phyloP scores from a whole-genome alignment of 1,284 basidiomycete genomes.

The Cerioporus squamosus region DNA sequence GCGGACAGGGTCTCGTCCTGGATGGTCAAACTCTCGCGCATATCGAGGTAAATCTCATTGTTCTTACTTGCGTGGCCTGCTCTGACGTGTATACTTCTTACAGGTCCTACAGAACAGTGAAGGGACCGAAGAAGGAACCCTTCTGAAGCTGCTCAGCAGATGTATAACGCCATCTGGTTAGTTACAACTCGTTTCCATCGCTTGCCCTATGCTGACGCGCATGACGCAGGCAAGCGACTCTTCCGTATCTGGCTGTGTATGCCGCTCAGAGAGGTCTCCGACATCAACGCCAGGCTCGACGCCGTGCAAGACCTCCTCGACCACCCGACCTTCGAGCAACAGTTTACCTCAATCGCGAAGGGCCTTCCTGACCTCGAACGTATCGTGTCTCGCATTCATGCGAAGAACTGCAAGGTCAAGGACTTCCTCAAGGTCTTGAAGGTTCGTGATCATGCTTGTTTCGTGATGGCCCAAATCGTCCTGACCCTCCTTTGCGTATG shows the following conservation, averaged over 20 bases:
- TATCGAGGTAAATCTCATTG: conserved; percentile 67
- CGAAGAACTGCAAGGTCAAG: conserved; percentile 83
- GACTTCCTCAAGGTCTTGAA: conserved; percentile 86
- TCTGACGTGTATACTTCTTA: background rate
- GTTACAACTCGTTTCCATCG: conserved; percentile 24
- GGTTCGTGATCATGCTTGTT: conserved; percentile 46
- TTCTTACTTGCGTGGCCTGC: background rate
- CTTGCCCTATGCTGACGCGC: background rate
- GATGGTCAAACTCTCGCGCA: conserved; percentile 95
- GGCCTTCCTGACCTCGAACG: conserved; percentile 92
- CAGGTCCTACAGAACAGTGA: conserved; percentile 88
- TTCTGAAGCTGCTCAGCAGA: conserved; percentile 82
- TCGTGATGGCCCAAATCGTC: background rate
- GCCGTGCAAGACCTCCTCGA: conserved; percentile 89
- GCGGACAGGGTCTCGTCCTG: conserved; percentile 81
- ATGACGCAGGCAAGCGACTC: conserved; percentile 77
- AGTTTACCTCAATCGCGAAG: conserved; percentile 78
- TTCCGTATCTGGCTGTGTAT: conserved; percentile 95
- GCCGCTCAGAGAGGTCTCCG: conserved; percentile 78
- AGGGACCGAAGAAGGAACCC: conserved; percentile 87
- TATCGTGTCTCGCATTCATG: conserved; percentile 91
- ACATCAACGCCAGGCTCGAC: conserved; percentile 90
- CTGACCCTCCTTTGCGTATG: background rate
- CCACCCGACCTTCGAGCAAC: conserved; percentile 74
- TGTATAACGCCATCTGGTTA: conserved; percentile 90